Base-by-base conservation (phyloP, 495 filamentous ascomycete genomes). In the Podospora pseudocomata region DNA sequence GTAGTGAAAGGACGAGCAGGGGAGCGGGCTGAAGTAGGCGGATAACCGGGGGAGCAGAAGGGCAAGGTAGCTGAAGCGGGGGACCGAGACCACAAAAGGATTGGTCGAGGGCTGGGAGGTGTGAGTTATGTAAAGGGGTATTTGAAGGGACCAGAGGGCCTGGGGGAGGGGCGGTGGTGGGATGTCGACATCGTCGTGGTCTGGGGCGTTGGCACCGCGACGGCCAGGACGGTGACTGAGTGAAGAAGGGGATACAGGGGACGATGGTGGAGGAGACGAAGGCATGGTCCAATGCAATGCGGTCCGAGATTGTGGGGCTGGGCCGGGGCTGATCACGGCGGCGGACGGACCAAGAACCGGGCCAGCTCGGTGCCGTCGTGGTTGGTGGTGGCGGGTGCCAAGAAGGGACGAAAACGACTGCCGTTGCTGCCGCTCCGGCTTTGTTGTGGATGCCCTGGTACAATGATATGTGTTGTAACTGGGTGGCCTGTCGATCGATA, bases 1-100 rank as follows among this genome's bases (percentile, higher is more conserved):
- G 90, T 81, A 94, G 77, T 72, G 93, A 89, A 77, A 99, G 73
- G 94, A 96, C 23, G 96, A 85, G 68, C 83, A 91, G 2, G 87
- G n/a, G 20, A 23, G 79, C 0, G 81, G 75, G 55, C 75, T 75
- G 80, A 94, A 98, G 84, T 95, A 98, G 64, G 86, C 81, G 64
- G 88, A 85, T 57, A 98, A 83, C 60, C 86, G 88, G n/a, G 90
- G 90, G 18, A 97, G 85, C 56, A 97, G 85, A 58, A 96, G 79
- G 19, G 89, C 84, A 7, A 93, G 83, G 76, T 93, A 93, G 56
- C 88, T 88, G 66, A 93, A 83, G 60, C 90, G 87, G 13, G 90
- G 88, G 58, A 87, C 82, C 19, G 83, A 81, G 5, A 90, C 78
- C 62, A 87, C 73, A 65, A 85, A 85, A 18, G 84, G 84, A 18